Percentiles rank a stretch among this genome's conserved stretches.
These are phyloP conservation scores for Fusarium duplospermum DNA, from an alignment of 2,329 filamentous ascomycete species.

Conservation along the genomic window DNA sequence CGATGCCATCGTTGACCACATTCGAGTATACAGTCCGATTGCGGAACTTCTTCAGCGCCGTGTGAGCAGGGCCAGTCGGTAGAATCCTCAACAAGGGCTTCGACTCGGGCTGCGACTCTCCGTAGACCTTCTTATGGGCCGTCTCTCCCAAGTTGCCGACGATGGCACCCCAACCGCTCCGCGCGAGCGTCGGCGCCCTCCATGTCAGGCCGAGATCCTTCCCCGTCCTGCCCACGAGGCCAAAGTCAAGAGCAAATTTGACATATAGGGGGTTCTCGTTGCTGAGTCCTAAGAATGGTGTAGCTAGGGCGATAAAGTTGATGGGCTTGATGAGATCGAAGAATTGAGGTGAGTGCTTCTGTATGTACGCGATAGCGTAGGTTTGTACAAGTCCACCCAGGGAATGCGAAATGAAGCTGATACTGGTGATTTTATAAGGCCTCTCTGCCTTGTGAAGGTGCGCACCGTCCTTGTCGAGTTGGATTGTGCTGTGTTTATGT, in stretches of 20 bases:
- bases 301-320: slow-evolving; percentile 90
- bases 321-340: slow-evolving; percentile 87
- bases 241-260: slow-evolving; percentile 96
- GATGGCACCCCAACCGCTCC: slow-evolving; percentile 89
- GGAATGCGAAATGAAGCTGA: slow-evolving; percentile 94
- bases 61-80: slow-evolving; percentile 90
- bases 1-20: slow-evolving; percentile 97
- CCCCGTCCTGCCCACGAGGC: slow-evolving; percentile 93
- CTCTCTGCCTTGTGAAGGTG: slow-evolving; percentile 60
- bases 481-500: slow-evolving; percentile 73
- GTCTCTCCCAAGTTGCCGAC: slow-evolving; percentile 79
- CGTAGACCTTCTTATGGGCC: slow-evolving; percentile 46
- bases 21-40: slow-evolving; percentile 96
- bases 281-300: slow-evolving; percentile 89
- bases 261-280: slow-evolving; percentile 98
- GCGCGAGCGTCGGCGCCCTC: slow-evolving; percentile 86
- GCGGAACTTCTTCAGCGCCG: slow-evolving; percentile 86
- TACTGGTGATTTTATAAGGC: slow-evolving; percentile 88
- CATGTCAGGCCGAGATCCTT: slow-evolving; percentile 96
- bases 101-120: slow-evolving; percentile 72
- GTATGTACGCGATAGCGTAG: slow-evolving; percentile 95
- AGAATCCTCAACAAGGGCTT: slow-evolving; percentile 91
- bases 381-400: slow-evolving; percentile 91
- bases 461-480: slow-evolving; percentile 66
- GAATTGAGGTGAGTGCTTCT: slow-evolving; percentile 93